A percentile compares a stretch with the other conserved stretches of the same genome.
Evolutionary conservation across 208 protist species (phyloP).

Genomic region (Acanthamoeba castellanii): DNA sequence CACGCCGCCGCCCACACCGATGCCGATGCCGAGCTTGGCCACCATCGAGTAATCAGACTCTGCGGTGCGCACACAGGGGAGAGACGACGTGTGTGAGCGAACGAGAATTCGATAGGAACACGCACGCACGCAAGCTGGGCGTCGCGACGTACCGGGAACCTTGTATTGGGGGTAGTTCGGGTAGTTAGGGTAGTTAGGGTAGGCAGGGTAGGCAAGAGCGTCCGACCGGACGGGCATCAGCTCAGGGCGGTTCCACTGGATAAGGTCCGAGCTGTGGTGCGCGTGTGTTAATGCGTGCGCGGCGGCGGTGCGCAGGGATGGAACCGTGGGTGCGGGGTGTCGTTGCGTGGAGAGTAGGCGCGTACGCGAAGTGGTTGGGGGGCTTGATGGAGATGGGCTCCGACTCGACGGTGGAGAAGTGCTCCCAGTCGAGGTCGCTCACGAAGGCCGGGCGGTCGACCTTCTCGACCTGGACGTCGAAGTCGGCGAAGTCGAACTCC

Average conservation of each 20-base stretch:
- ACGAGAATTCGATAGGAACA: neutral
- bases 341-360: neutral
- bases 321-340: neutral
- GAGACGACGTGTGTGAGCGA: neutral
- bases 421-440: neutral
- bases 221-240: neutral
- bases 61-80: neutral
- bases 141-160: neutral
- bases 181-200: neutral
- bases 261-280: neutral
- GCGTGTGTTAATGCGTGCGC: neutral
- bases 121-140: neutral
- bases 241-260: conserved; percentile 32
- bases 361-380: conserved; percentile 11
- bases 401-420: neutral
- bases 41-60: neutral
- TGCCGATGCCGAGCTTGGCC: neutral
- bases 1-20: neutral
- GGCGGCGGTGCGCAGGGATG: neutral
- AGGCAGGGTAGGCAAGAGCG: neutral
- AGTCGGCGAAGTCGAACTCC: conserved; percentile 17
- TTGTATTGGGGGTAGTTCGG: neutral
- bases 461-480: neutral
- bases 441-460: conserved; percentile 10
- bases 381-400: neutral